Conservation (phyloP, 352 stramenopile genomes). For the Salisapilia sapeloensis region DNA sequence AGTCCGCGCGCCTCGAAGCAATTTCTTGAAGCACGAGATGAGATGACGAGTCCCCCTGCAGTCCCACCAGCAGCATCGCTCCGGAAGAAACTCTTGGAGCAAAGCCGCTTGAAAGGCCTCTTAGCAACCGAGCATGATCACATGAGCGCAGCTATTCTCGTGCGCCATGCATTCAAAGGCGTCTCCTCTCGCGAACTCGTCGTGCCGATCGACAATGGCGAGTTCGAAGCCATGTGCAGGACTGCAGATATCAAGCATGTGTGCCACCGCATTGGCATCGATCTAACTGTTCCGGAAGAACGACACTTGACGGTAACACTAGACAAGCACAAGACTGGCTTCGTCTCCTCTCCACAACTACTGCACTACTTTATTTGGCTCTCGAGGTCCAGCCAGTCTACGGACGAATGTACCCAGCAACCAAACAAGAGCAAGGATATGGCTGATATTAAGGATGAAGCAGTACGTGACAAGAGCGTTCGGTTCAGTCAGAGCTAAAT, state of each 20-base stretch:
- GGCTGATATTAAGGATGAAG: too few relatives aligned
- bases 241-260: slow-evolving; percentile 50
- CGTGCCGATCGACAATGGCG: slow-evolving; percentile 41
- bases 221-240: slow-evolving; percentile 50
- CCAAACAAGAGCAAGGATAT: too few relatives aligned
- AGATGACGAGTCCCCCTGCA: too few relatives aligned
- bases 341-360: slow-evolving; percentile 39
- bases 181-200: slow-evolving; percentile 41
- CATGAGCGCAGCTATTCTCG: slow-evolving; percentile 42
- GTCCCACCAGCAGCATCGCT: not conserved
- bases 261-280: slow-evolving; percentile 45
- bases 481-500: too few relatives aligned
- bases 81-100: slow-evolving; percentile 23
- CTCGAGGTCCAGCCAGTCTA: not conserved
- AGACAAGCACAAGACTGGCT: slow-evolving; percentile 28
- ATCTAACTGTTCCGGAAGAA: slow-evolving; percentile 44
- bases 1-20: too few relatives aligned
- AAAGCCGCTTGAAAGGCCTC: slow-evolving; percentile 35
- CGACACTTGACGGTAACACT: slow-evolving; percentile 27
- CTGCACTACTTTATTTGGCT: slow-evolving; percentile 40
- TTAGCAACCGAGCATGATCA: slow-evolving; percentile 26
- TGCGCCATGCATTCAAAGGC: slow-evolving; percentile 61
- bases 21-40: too few relatives aligned
- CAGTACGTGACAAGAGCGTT: too few relatives aligned
- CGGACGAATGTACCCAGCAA: too few relatives aligned